Evolutionary conservation across 331 rosid genomes (phyloP).

Genomic region (Malus hybrid): DNA sequence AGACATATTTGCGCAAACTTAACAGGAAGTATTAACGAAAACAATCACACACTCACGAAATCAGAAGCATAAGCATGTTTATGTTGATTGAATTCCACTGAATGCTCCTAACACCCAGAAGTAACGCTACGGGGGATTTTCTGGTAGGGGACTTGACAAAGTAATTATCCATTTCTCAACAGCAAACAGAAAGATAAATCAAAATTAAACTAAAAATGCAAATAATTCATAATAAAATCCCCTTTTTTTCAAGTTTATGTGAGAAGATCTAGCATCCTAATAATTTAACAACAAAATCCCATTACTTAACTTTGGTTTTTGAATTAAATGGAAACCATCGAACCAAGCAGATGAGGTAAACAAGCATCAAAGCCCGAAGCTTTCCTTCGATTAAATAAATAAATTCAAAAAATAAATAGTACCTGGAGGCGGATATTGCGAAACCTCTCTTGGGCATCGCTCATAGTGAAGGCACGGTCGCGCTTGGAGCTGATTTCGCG

Average conservation of each 20-base stretch:
- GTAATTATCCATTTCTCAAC: neutral
- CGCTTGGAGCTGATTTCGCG: slow-evolving; percentile 96
- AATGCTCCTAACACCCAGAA: no score
- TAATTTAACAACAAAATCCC: neutral
- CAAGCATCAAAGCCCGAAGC: neutral
- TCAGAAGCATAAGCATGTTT: neutral
- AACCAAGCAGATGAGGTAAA: neutral
- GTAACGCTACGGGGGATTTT: no score
- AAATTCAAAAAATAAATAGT: neutral
- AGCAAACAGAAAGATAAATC: neutral
- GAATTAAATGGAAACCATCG: neutral
- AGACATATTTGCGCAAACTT: neutral
- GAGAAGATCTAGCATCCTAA: neutral
- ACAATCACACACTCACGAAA: neutral
- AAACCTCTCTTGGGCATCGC: slow-evolving; percentile 93
- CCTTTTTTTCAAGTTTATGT: neutral
- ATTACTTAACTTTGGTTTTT: neutral
- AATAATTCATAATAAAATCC: neutral
- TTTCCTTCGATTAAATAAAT: neutral
- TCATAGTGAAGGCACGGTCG: slow-evolving; percentile 92
- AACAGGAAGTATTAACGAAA: neutral
- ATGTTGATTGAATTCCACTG: neutral
- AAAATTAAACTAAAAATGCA: neutral
- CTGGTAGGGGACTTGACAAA: neutral
- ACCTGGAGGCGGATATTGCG: slow-evolving; percentile 96